A percentile compares a stretch with the other conserved stretches of the same genome.
phyloP scores from a whole-genome alignment of 208 protist genomes.

The Crithidia expoeki region DNA sequence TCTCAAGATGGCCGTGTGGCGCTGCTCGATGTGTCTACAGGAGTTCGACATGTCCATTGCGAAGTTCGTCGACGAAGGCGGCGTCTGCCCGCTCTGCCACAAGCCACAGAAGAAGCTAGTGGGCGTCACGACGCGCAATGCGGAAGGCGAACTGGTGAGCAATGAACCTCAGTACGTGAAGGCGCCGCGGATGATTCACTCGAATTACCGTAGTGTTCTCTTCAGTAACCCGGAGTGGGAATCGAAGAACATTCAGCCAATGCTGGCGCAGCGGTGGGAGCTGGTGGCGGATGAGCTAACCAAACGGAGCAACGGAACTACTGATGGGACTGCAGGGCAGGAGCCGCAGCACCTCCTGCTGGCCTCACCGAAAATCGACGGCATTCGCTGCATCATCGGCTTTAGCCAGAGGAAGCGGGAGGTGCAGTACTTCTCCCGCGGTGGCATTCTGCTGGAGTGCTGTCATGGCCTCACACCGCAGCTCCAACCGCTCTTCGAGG shows the following conservation, averaged over 20 bases:
- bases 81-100: constrained; percentile 84
- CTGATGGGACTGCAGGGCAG: neutral
- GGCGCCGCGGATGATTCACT: constrained; percentile 86
- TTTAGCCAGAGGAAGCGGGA: constrained; percentile 63
- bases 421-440: constrained; percentile 87
- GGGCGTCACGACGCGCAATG: constrained; percentile 23
- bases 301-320: constrained; percentile 17
- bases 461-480: constrained; percentile 72
- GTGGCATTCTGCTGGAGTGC: constrained; percentile 86
- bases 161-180: constrained; percentile 48
- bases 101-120: constrained; percentile 57
- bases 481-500: constrained; percentile 73
- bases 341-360: constrained; percentile 48
- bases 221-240: constrained; percentile 86
- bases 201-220: constrained; percentile 83
- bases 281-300: constrained; percentile 59
- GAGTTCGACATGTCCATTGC: constrained; percentile 85
- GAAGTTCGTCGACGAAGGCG: constrained; percentile 72
- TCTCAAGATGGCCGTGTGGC: constrained; percentile 79
- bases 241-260: constrained; percentile 81
- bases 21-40: constrained; percentile 74
- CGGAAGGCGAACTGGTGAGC: constrained; percentile 25
- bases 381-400: constrained; percentile 87
- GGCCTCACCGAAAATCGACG: constrained; percentile 90
- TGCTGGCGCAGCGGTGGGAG: constrained; percentile 89